These are phyloP conservation scores for Populus ilicifolia DNA, from an alignment of 345 rosid species.

Conservation along the genomic window DNA sequence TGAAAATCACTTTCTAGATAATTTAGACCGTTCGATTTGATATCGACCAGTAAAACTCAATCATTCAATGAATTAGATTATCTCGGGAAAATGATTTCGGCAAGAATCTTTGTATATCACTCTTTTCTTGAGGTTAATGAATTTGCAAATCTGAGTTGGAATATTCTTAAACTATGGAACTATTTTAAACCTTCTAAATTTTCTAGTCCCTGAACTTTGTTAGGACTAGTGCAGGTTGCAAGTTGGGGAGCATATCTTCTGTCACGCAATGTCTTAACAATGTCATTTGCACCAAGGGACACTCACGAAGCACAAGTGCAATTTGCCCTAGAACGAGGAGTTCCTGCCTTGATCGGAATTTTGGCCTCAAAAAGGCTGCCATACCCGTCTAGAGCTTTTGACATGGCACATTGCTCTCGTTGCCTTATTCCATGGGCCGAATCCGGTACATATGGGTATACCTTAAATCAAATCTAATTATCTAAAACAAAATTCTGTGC, in stretches of 20 bases:
- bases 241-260: slow-evolving; percentile 49
- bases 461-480: background rate
- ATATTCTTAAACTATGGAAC: too few species aligned
- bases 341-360: slow-evolving; percentile 43
- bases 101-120: too few species aligned
- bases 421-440: slow-evolving; percentile 47
- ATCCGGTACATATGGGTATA: slow-evolving; percentile 13
- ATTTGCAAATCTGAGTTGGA: too few species aligned
- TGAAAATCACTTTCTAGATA: too few species aligned
- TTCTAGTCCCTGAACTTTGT: background rate
- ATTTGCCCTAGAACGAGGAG: slow-evolving; percentile 46
- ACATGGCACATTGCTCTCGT: slow-evolving; percentile 51
- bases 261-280: slow-evolving; percentile 33
- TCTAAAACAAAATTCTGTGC: background rate
- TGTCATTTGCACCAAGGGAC: slow-evolving; percentile 51
- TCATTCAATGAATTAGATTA: too few species aligned
- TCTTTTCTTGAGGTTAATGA: too few species aligned
- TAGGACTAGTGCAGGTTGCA: slow-evolving; percentile 31
- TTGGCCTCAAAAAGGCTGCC: slow-evolving; percentile 44
- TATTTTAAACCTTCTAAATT: too few species aligned
- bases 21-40: too few species aligned
- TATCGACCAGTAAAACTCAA: too few species aligned
- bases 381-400: slow-evolving; percentile 44
- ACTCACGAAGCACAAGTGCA: slow-evolving; percentile 47
- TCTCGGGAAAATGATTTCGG: too few species aligned